Base-by-base conservation (phyloP, 192 early-diverging fungal species). In the Entomortierella lignicola region DNA sequence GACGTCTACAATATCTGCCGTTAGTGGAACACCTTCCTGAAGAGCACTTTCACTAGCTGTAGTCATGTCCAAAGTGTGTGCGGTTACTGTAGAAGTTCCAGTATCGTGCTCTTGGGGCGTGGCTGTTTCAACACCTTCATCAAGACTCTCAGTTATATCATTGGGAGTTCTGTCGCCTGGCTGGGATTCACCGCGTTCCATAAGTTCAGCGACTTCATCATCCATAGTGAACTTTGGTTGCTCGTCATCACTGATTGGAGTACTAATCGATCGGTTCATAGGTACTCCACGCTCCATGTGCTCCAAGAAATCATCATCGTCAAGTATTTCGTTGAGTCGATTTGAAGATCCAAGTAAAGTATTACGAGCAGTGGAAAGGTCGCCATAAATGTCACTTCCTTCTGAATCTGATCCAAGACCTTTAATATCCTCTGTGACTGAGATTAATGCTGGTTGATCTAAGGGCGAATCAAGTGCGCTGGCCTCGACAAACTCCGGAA, bases 231-330 rank as follows among this genome's bases (percentile, higher is more conserved):
- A 79, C 37, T 66, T 70, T 18, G 68, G 63, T 6, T 41, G 21
- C 27, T 79, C 75, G 3, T 79, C 75, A 20, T 79, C 75, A 8
- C 75, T 79, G 31, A 60, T 66, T 26, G 75, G 75, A 8, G 75
- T 79, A 27, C 67, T 79, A 41, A 79, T 79, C 0, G 75, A 79
- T 26, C 75, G 54, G 48, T 66, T 60, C 75, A 79, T 79, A 18
- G 75, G 75, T 0, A 79, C 75, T 27, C 75, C 75, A 0, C 75
- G 75, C 47, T 79, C 75, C 75, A 79, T 79, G 17, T 79, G 75
- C 26, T 79, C 75, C 56, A 79, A 50, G 31, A 63, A 69, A 30
- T 79, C 75, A 26, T 79, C 75, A 43, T 79, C 75, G 25, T 79
- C 75, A 17, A 69, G 48, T 20, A 70, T 57, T 42, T 79, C 75